These are phyloP conservation scores for Agaricus subrufescens DNA, from an alignment of 768 basidiomycete genomes.

Conservation along the genomic window DNA sequence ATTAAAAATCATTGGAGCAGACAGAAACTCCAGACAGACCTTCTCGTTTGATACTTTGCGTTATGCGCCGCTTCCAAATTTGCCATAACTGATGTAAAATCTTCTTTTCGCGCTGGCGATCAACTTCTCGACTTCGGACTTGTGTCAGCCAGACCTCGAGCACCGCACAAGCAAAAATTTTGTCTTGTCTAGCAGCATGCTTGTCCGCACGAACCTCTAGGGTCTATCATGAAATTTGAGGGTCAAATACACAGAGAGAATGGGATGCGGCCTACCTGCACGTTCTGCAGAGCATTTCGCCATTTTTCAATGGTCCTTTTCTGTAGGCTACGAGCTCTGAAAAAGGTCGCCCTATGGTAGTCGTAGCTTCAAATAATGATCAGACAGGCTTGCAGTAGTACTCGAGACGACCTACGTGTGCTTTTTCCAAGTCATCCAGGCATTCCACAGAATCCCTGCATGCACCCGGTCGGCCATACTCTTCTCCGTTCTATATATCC, in stretches of 20 bases:
- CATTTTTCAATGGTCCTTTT: constrained; percentile 9
- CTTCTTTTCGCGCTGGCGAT: constrained; percentile 15
- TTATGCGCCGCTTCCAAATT: constrained; percentile 17
- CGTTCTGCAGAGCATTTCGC: constrained; percentile 1
- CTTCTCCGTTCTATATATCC: constrained; percentile 41
- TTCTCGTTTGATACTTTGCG: constrained; percentile 14
- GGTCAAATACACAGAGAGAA: neutral
- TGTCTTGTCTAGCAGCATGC: constrained; percentile 27
- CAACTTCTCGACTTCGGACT: constrained; percentile 19
- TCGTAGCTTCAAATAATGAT: constrained; percentile 3
- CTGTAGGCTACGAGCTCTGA: constrained; percentile 9
- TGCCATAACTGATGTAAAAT: constrained; percentile 14
- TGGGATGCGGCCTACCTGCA: constrained; percentile 16
- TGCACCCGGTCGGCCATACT: constrained; percentile 38
- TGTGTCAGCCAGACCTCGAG: constrained; percentile 25
- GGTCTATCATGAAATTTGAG: constrained; percentile 28
- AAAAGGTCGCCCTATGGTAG: constrained; percentile 2
- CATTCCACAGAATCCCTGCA: constrained; percentile 42
- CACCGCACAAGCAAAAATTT: constrained; percentile 19
- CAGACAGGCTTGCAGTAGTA: neutral
- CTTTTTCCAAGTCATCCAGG: constrained; percentile 54
- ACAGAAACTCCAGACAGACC: constrained; percentile 12
- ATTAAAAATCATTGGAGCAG: neutral
- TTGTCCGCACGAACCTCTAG: constrained; percentile 54
- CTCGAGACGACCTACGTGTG: constrained; percentile 39